These are phyloP conservation scores for Clavulina sp. DNA, from an alignment of 768 basidiomycete genomes.

Conservation along the genomic window DNA sequence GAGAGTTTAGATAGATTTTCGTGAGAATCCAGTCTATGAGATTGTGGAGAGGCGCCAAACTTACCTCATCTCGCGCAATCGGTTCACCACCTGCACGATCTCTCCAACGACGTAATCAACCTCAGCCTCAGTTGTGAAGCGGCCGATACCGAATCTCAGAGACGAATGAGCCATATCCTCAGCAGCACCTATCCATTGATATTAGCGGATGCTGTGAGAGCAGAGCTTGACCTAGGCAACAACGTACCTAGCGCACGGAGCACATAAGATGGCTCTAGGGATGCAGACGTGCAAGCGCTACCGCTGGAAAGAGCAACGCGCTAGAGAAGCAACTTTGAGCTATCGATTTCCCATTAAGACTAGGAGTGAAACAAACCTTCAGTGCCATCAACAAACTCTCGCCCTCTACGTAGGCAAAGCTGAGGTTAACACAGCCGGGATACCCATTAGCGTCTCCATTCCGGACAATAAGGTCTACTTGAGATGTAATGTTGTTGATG, in stretches of 20 bases:
- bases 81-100: conserved; percentile 72
- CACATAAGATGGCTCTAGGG: conserved; percentile 95
- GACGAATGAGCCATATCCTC: conserved; percentile 99
- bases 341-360: background rate
- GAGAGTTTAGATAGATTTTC: background rate
- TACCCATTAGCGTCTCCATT: conserved; percentile 89
- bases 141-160: conserved; percentile 89
- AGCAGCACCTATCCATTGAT: conserved; percentile 45
- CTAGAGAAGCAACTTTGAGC: conserved; percentile 25
- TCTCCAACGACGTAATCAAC: conserved; percentile 84
- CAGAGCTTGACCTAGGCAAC: background rate
- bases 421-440: conserved; percentile 89
- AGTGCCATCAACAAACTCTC: conserved; percentile 95
- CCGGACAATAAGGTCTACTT: conserved; percentile 80
- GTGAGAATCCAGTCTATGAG: background rate
- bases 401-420: conserved; percentile 92
- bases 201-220: background rate
- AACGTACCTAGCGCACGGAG: conserved; percentile 72
- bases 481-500: conserved; percentile 57
- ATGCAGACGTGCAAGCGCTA: conserved; percentile 96
- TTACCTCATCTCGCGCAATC: conserved; percentile 76
- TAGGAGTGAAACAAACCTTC: conserved; percentile 38
- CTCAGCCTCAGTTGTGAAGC: conserved; percentile 95
- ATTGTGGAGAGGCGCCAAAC: conserved; percentile 1
- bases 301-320: conserved; percentile 96